Evolutionary conservation across 2,329 filamentous ascomycete species (phyloP), one percentile per base, ranked within the genome.

Genomic region (Nemania sp.): DNA sequence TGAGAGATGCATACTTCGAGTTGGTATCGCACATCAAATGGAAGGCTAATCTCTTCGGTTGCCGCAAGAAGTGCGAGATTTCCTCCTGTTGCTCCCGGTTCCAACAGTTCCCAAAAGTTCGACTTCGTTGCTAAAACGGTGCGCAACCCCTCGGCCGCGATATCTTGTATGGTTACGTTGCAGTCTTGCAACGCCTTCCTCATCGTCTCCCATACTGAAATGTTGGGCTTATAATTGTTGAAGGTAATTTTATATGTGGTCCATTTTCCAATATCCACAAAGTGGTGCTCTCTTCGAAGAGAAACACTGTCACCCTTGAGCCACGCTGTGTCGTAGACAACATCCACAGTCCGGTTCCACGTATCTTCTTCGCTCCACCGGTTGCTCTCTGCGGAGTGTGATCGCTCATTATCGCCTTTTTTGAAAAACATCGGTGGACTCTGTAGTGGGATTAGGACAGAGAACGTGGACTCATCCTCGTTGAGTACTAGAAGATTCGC

Each of bases 1-100:
- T 89, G 85, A 0, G 93, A 96, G n/a, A 98, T 82, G 72, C 94
- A 98, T 0, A 92, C 93, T 73, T 99, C 94, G 0, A 99, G 83
- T 72, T 97, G 92, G 71, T 98, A 99, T 15, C 91, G 85, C 1
- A 97, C 85, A 0, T 86, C 77, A 63, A 92, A 97, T 0, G 85
- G 78, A 3, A 94, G 79, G 56, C 76, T 66, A 32, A 79, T 68
- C 29, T 76, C 75, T 21, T 78, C 64, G 2, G 79, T 73, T 20
- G 69, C 60, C 65, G 67, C 57, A 56, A 80, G 65, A 54, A 78
- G 57, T 43, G 72, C 61, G 35, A 74, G 59, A 60, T 72, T 66
- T 3, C 49, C 53, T 17, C 60, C 11, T 48, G 62, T 51, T n/a
- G 32, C 39, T 5, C 56, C 62, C 73, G 76, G 67, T 72, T 80